Conservation (phyloP, 2,329 filamentous ascomycete species). For the Colletotrichum abscissum region DNA sequence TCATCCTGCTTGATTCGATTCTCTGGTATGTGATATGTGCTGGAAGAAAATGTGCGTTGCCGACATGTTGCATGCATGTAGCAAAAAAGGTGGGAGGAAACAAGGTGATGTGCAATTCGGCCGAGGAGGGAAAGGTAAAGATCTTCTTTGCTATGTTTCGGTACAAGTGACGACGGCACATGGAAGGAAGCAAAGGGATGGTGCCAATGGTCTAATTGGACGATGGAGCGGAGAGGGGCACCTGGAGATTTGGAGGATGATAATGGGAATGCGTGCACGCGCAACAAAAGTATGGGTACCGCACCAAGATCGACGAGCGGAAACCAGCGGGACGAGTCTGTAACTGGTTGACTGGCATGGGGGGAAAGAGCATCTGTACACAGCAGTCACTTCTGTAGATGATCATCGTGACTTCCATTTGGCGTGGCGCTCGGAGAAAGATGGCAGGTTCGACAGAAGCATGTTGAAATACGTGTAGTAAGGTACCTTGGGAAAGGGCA, state of each 20-base stretch:
- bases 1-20: neutral
- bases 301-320: conserved; percentile 30
- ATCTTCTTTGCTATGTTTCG: neutral
- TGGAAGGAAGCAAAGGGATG: neutral
- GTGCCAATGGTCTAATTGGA: neutral
- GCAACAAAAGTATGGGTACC: neutral
- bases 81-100: conserved; percentile 8
- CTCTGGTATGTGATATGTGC: conserved; percentile 7
- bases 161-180: neutral
- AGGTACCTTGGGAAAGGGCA: neutral
- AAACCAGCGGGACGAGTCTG: conserved; percentile 30
- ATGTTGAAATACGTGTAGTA: neutral
- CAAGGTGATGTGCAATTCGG: neutral
- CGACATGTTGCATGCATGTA: conserved; percentile 4
- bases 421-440: neutral
- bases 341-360: neutral
- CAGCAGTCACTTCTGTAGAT: neutral
- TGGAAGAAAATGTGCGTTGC: neutral
- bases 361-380: neutral
- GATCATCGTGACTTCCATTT: neutral
- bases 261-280: neutral
- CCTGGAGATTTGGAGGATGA: neutral
- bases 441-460: neutral
- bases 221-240: neutral
- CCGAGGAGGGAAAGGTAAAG: neutral